phyloP scores from a whole-genome alignment of 2,329 filamentous ascomycete species.

The Colletotrichum spaethianum region DNA sequence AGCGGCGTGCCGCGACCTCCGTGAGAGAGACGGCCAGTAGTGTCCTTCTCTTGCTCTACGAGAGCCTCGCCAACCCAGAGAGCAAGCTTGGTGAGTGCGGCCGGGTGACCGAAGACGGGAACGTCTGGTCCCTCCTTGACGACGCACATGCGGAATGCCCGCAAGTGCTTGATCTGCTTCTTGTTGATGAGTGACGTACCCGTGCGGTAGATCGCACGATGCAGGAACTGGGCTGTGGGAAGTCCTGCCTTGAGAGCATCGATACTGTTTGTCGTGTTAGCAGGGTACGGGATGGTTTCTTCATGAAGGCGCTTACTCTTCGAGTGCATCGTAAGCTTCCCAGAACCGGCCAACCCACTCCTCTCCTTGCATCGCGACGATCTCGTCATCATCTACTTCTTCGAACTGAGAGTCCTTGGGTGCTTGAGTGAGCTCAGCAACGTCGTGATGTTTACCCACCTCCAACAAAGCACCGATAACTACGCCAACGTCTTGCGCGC shows the following conservation, averaged over 20 bases:
- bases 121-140: conserved; percentile 96
- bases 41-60: conserved; percentile 86
- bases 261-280: conserved; percentile 69
- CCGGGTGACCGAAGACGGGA: conserved; percentile 90
- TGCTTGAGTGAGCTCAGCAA: conserved; percentile 49
- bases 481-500: conserved; percentile 93
- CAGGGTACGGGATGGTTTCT: conserved; percentile 54
- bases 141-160: conserved; percentile 94
- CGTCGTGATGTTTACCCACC: conserved; percentile 76
- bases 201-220: conserved; percentile 92
- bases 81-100: conserved; percentile 92
- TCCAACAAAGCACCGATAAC: conserved; percentile 93
- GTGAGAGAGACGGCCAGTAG: conserved; percentile 76
- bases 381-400: conserved; percentile 59
- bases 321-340: conserved; percentile 80
- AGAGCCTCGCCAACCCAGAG: conserved; percentile 96
- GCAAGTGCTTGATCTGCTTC: conserved; percentile 91
- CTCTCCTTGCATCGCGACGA: conserved; percentile 67
- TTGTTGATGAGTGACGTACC: conserved; percentile 94
- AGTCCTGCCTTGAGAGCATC: conserved; percentile 83
- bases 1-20: conserved; percentile 85
- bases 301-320: conserved; percentile 68
- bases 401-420: conserved; percentile 53
- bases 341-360: conserved; percentile 79
- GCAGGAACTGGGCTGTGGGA: conserved; percentile 87